A percentile compares a stretch with the other conserved stretches of the same genome.
Evolutionary conservation across 345 rosid genomes (phyloP).

Genomic region (Hibiscus syriacus): DNA sequence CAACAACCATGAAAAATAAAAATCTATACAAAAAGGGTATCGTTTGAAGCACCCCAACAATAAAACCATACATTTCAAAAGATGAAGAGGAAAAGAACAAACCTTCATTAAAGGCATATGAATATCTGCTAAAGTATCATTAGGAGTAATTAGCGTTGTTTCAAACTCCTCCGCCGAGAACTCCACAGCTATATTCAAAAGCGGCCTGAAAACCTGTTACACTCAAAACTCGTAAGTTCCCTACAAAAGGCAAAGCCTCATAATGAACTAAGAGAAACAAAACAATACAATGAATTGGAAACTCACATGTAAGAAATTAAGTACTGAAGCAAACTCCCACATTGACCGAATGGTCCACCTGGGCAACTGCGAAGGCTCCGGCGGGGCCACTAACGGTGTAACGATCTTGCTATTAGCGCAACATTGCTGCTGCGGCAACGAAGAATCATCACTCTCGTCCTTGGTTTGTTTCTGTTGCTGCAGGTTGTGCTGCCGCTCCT

Average conservation of each 20-base stretch:
- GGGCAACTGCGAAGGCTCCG: conserved; percentile 76
- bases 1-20: neutral
- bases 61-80: neutral
- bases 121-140: conserved; percentile 84
- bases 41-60: conserved; percentile 5
- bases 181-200: conserved; percentile 75
- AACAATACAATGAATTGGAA: neutral
- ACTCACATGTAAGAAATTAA: conserved; percentile 95
- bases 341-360: conserved; percentile 95
- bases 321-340: conserved; percentile 97
- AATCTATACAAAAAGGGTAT: neutral
- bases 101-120: conserved; percentile 98
- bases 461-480: conserved; percentile 1
- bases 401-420: conserved; percentile 47
- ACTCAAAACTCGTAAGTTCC: conserved; percentile 9
- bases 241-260: conserved; percentile 14
- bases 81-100: conserved; percentile 25
- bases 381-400: conserved; percentile 67
- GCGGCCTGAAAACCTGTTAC: conserved; percentile 74
- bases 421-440: conserved; percentile 48
- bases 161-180: conserved; percentile 97
- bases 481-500: conserved; percentile 33
- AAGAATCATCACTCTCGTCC: conserved; percentile 24
- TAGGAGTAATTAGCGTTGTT: conserved; percentile 78
- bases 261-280: conserved; percentile 2